phyloP scores from a whole-genome alignment of 345 rosid species.

The Syzygium oleosum region DNA sequence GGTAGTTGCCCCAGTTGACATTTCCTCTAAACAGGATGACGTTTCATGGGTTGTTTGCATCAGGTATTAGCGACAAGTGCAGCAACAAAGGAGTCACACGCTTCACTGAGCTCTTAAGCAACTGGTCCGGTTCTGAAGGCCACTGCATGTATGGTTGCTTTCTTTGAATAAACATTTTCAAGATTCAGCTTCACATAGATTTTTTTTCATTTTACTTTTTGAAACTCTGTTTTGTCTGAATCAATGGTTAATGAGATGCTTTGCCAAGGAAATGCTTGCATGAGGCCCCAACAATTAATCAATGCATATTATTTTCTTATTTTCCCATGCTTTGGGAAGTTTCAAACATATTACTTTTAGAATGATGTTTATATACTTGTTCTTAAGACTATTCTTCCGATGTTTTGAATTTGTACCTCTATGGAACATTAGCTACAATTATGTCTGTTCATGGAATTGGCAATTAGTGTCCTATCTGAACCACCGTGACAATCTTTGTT shows the following conservation, averaged over 20 bases:
- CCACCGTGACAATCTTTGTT: neutral
- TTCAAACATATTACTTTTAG: neutral
- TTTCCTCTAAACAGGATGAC: neutral
- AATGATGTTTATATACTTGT: neutral
- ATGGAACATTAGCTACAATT: neutral
- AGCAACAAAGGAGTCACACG: constrained; percentile 37
- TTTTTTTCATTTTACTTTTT: neutral
- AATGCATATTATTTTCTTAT: neutral
- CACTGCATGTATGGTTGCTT: constrained; percentile 67
- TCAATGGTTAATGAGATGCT: neutral
- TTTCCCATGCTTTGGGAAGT: neutral
- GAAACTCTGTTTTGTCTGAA: neutral
- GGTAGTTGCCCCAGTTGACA: neutral
- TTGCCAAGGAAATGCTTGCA: neutral
- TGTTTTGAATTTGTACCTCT: neutral
- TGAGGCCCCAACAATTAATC: neutral
- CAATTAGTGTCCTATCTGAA: neutral
- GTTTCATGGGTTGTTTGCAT: constrained; percentile 1
- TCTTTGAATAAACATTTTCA: neutral
- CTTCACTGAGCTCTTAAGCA: constrained; percentile 60
- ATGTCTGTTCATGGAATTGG: neutral
- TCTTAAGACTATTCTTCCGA: neutral
- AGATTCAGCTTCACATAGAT: neutral
- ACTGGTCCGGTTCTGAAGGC: constrained; percentile 72
- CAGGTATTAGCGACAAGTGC: constrained; percentile 82